phyloP scores from a whole-genome alignment of 2,329 filamentous ascomycete genomes.

The Aspergillus intermedius region DNA sequence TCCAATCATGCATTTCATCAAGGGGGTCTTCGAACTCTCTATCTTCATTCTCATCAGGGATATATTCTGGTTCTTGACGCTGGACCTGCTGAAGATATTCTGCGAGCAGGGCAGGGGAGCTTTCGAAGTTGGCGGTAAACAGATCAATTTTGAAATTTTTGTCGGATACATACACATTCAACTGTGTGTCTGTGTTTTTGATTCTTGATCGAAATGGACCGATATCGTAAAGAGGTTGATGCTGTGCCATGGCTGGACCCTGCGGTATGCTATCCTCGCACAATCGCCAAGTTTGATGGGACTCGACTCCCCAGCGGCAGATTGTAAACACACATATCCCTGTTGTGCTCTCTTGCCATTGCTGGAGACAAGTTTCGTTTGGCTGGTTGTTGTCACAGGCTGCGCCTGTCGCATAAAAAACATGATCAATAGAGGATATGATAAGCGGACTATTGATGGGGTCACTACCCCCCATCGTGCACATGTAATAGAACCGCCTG shows the following conservation, averaged over 20 bases:
- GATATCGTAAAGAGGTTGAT: slow-evolving; percentile 4
- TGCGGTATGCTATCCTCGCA: no score
- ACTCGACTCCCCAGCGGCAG: no score
- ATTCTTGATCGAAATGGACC: slow-evolving; percentile 7
- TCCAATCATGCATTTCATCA: slow-evolving; percentile 8
- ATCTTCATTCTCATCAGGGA: slow-evolving; percentile 4
- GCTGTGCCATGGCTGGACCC: not conserved
- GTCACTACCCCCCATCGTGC: no score
- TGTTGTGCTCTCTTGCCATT: no score
- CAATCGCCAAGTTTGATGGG: no score
- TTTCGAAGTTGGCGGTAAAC: slow-evolving; percentile 6
- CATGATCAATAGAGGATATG: no score
- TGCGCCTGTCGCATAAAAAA: no score
- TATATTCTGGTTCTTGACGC: slow-evolving; percentile 8
- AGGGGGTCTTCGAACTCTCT: slow-evolving; percentile 8
- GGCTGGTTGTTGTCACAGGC: no score
- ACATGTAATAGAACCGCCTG: no score
- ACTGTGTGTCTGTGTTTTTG: slow-evolving; percentile 8
- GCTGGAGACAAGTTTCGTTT: no score
- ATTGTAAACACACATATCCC: no score
- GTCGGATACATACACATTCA: slow-evolving; percentile 10
- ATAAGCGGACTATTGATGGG: no score
- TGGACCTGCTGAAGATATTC: slow-evolving; percentile 10
- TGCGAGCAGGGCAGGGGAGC: slow-evolving; percentile 5
- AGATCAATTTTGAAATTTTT: slow-evolving; percentile 11